Evolutionary conservation across 331 rosid species (phyloP).

Genomic region (Ulmus americana): DNA sequence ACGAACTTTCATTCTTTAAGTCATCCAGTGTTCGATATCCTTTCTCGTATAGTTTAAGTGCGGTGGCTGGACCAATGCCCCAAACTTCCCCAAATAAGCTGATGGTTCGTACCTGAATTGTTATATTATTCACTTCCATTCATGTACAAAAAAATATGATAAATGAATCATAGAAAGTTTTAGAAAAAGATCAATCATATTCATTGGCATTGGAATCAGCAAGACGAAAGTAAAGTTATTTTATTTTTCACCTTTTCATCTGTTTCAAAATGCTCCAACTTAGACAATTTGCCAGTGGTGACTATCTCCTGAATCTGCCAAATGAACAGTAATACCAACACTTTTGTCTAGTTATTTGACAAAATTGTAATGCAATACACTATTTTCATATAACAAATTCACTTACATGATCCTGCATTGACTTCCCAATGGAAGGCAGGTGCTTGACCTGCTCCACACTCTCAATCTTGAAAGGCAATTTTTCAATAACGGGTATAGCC

Average conservation of each 20-base stretch:
- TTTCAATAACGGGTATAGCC: conserved; percentile 81
- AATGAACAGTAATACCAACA: neutral
- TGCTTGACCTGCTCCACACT: conserved; percentile 61
- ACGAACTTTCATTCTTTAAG: conserved; percentile 56
- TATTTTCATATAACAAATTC: neutral
- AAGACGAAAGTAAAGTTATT: neutral
- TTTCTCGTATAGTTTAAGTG: conserved; percentile 80
- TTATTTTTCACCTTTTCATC: conserved; percentile 72
- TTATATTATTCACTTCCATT: neutral
- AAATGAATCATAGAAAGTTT: neutral
- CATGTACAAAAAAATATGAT: neutral
- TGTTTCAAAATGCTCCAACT: conserved; percentile 78
- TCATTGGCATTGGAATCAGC: neutral
- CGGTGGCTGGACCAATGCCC: conserved; percentile 96
- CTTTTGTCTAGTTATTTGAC: neutral
- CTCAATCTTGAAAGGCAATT: conserved; percentile 71
- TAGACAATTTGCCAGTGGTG: conserved; percentile 73
- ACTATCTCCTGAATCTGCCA: conserved; percentile 91
- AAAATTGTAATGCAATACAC: conserved; percentile 11
- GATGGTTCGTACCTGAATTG: conserved; percentile 60
- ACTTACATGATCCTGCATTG: conserved; percentile 88
- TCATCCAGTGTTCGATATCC: conserved; percentile 74
- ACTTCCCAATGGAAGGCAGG: conserved; percentile 80
- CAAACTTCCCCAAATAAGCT: conserved; percentile 89
- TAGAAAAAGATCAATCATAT: neutral